These are phyloP conservation scores for Rhodamnia argentea DNA, from an alignment of 345 rosid species.

Conservation along the genomic window DNA sequence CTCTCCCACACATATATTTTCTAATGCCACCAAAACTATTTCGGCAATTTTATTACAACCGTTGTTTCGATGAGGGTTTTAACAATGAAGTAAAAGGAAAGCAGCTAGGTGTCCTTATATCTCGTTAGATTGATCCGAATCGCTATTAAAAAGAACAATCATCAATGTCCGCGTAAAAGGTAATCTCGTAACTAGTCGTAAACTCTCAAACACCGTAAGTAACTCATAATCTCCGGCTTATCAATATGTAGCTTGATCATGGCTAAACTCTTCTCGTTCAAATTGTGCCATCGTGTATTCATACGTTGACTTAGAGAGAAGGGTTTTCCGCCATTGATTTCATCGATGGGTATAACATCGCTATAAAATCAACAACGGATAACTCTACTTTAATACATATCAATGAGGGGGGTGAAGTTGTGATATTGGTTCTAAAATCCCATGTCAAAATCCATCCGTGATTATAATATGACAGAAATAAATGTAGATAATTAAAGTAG, in stretches of 20 bases:
- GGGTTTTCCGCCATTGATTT: not conserved
- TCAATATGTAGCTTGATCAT: not conserved
- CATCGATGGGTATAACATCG: not conserved
- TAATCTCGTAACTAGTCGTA: not conserved
- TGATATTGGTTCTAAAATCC: not conserved
- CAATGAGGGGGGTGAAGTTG: not conserved
- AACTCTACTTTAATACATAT: not conserved
- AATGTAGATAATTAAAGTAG: not conserved
- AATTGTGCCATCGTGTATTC: not conserved
- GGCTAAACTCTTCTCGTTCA: not conserved
- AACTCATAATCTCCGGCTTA: not conserved
- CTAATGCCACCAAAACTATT: accelerated
- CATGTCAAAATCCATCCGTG: not conserved
- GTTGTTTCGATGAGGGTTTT: not conserved
- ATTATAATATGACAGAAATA: not conserved
- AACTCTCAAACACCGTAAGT: not conserved
- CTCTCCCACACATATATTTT: not conserved
- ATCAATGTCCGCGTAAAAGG: not conserved
- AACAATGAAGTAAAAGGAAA: not conserved
- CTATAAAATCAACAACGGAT: not conserved
- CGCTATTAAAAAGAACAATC: not conserved
- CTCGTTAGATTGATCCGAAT: not conserved
- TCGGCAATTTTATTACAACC: not conserved
- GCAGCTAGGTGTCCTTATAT: accelerated
- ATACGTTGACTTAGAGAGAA: not conserved